A percentile compares a stretch with the other conserved stretches of the same genome.
Conservation (phyloP, 345 rosid species). For the Mercurialis annua region DNA sequence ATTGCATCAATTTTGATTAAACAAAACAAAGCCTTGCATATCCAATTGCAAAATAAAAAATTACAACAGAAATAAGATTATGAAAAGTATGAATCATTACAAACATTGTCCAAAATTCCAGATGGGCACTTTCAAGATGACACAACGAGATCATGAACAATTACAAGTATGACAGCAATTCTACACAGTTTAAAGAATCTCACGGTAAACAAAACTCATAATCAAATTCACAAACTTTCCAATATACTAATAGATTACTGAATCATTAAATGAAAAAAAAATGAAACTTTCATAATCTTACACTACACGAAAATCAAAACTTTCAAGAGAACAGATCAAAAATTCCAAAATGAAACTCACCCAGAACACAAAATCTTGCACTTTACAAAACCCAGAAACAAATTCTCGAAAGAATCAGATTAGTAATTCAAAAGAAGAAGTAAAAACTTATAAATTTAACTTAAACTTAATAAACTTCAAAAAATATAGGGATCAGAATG, state of each 20-base stretch:
- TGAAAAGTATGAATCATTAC: neutral
- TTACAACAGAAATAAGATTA: neutral
- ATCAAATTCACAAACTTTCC: neutral
- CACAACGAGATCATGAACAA: neutral
- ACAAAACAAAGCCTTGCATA: neutral
- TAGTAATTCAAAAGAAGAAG: neutral
- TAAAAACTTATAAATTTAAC: neutral
- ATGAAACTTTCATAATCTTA: too few relatives aligned
- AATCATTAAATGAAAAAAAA: too few relatives aligned
- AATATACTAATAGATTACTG: neutral
- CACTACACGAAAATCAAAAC: too few relatives aligned
- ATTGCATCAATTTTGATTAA: neutral
- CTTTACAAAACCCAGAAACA: slow-evolving; percentile 9
- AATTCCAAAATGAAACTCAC: neutral
- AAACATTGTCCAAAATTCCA: slow-evolving; percentile 12
- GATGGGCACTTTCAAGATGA: neutral
- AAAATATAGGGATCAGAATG: neutral
- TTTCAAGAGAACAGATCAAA: too few relatives aligned
- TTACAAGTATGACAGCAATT: neutral
- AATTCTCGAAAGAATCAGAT: neutral
- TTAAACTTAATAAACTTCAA: neutral
- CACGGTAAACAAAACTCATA: slow-evolving; percentile 13
- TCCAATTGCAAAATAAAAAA: neutral
- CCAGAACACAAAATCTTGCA: slow-evolving; percentile 4
- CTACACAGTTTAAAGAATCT: neutral